phyloP scores from a whole-genome alignment of 2,329 filamentous ascomycete genomes.

The Parastagonospora nodorum region DNA sequence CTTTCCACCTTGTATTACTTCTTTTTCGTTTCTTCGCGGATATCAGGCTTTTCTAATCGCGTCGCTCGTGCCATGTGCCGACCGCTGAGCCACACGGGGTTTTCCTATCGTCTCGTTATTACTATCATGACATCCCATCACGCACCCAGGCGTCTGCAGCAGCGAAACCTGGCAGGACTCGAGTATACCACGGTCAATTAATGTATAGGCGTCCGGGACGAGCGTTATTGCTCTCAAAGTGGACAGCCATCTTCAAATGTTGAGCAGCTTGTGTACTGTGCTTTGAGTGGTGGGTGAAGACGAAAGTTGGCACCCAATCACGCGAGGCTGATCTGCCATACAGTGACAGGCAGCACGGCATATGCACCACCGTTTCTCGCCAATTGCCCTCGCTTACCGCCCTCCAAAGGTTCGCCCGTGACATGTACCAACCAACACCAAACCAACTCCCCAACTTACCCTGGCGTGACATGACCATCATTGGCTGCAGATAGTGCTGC shows the following conservation, averaged over 20 bases:
- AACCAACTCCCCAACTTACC: constrained; percentile 18
- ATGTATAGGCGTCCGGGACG: constrained; percentile 33
- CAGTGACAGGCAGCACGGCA: constrained; percentile 27
- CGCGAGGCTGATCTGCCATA: constrained; percentile 39
- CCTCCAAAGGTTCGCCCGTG: constrained; percentile 15
- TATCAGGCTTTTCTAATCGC: constrained; percentile 26
- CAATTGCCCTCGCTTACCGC: constrained; percentile 23
- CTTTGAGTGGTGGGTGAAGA: constrained; percentile 16
- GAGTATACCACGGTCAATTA: constrained; percentile 46
- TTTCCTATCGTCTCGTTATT: constrained; percentile 27
- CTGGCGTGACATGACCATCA: constrained; percentile 13
- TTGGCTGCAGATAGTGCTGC: constrained; percentile 29
- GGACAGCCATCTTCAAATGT: constrained; percentile 26
- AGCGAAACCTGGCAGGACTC: constrained; percentile 29
- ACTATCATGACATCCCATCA: constrained; percentile 23
- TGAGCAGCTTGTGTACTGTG: constrained; percentile 25
- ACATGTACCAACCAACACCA: constrained; percentile 7
- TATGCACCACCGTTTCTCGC: constrained; percentile 45
- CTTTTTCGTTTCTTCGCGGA: constrained; percentile 25
- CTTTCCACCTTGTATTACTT: constrained; percentile 40
- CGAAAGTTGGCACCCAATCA: constrained; percentile 32
- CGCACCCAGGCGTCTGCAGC: constrained; percentile 23
- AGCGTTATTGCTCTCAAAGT: constrained; percentile 23
- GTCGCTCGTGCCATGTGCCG: constrained; percentile 18
- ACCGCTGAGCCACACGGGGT: constrained; percentile 11